phyloP scores from a whole-genome alignment of 257 asterid species.

The Solanum gandarillasii region DNA sequence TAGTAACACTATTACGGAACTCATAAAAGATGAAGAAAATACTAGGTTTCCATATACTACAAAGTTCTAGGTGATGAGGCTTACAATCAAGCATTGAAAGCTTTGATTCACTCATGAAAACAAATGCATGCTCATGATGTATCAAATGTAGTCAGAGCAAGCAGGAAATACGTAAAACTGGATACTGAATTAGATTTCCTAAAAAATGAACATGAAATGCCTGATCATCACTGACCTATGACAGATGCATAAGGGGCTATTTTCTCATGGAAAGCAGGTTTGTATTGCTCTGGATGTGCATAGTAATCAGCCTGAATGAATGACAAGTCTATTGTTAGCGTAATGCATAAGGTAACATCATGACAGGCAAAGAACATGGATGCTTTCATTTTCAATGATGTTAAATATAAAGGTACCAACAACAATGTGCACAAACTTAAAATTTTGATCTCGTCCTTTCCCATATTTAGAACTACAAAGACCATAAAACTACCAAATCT shows the following conservation, averaged over 20 bases:
- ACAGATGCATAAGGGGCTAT: constrained; percentile 84
- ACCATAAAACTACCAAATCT: background rate
- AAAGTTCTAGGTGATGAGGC: background rate
- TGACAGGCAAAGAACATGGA: background rate
- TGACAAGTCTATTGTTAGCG: background rate
- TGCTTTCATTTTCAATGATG: background rate
- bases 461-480: background rate
- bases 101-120: background rate
- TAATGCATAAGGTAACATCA: background rate
- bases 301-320: constrained; percentile 74
- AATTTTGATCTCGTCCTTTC: background rate
- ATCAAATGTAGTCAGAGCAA: background rate
- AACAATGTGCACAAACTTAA: background rate
- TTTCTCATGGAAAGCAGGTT: constrained; percentile 66
- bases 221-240: constrained; percentile 49
- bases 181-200: background rate
- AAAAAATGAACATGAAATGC: background rate
- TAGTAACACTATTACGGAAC: background rate
- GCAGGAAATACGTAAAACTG: background rate
- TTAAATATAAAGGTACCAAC: background rate
- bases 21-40: background rate
- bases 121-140: background rate
- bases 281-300: constrained; percentile 83
- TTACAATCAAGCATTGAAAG: background rate
- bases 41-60: background rate